phyloP scores from a whole-genome alignment of 148 eudicot genomes.

The Suaeda aralocaspica region DNA sequence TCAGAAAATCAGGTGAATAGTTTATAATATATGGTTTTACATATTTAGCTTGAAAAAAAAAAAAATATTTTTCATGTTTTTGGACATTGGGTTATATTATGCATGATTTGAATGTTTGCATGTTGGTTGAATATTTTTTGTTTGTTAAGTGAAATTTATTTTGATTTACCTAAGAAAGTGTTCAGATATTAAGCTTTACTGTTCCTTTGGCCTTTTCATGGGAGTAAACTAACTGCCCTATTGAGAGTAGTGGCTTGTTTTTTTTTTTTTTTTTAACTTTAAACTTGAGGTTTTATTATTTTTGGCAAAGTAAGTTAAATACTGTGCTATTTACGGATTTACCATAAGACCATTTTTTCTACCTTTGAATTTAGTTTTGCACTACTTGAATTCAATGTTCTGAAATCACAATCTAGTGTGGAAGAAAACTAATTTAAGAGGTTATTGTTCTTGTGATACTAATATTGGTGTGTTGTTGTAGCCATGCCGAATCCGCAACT shows the following conservation, averaged over 20 bases:
- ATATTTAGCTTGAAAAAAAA: neutral
- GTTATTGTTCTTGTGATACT: neutral
- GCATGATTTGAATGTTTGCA: slow-evolving; percentile 29
- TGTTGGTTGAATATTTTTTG: slow-evolving; percentile 24
- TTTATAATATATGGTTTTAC: neutral
- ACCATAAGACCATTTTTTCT: neutral
- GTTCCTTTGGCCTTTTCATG: slow-evolving; percentile 18
- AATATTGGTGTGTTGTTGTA: neutral
- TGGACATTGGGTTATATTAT: slow-evolving; percentile 25
- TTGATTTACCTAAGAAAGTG: slow-evolving; percentile 16
- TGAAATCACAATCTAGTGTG: neutral
- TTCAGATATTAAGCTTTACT: slow-evolving; percentile 25
- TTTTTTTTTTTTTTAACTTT: neutral
- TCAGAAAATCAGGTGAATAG: slow-evolving; percentile 22
- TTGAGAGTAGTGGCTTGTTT: too few relatives aligned
- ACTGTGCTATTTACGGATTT: slow-evolving; percentile 19
- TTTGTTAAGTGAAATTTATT: neutral
- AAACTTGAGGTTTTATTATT: neutral
- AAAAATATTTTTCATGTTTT: slow-evolving; percentile 3
- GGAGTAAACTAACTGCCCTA: slow-evolving; percentile 19
- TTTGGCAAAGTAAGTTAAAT: slow-evolving; percentile 6
- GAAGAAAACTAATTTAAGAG: neutral
- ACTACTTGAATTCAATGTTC: neutral
- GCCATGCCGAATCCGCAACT: slow-evolving; percentile 52
- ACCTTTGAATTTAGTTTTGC: neutral